Conservation (phyloP, 306 rosid species). For the Hippophae rhamnoides region DNA sequence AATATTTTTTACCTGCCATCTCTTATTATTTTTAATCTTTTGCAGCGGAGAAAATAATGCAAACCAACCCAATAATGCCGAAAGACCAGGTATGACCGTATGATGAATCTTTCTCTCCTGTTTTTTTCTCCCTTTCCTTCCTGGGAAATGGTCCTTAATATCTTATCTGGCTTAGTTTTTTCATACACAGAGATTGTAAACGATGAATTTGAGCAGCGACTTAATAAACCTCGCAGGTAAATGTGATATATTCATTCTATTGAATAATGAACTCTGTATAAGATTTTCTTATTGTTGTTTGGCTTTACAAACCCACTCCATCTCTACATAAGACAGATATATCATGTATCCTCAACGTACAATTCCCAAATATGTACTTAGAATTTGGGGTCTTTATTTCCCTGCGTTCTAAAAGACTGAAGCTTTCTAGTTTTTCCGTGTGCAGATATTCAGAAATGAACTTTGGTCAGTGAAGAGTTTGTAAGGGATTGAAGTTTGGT, state of each 20-base stretch:
- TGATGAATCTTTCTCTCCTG: background rate
- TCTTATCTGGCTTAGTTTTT: constrained; percentile 6
- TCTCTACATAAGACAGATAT: background rate
- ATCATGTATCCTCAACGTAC: no score
- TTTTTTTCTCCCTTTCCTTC: background rate
- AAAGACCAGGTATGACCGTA: constrained; percentile 51
- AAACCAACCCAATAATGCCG: constrained; percentile 49
- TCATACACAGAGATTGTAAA: constrained; percentile 46
- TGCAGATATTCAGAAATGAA: constrained; percentile 98
- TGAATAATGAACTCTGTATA: background rate
- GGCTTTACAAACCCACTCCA: background rate
- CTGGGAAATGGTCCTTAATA: background rate
- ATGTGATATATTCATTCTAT: constrained; percentile 10
- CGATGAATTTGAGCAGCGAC: constrained; percentile 83
- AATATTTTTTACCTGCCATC: background rate
- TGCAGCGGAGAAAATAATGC: constrained; percentile 62
- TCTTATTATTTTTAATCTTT: constrained; percentile 13
- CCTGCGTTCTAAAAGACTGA: background rate
- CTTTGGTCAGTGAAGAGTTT: constrained; percentile 65
- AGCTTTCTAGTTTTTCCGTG: constrained; percentile 12
- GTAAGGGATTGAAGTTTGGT: constrained; percentile 43
- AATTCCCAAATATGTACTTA: no score
- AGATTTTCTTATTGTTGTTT: background rate
- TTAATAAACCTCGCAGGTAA: constrained; percentile 87
- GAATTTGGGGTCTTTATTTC: no score